Base-by-base conservation (phyloP, 2,329 filamentous ascomycete genomes). In the Trichothecium sympodiale region DNA sequence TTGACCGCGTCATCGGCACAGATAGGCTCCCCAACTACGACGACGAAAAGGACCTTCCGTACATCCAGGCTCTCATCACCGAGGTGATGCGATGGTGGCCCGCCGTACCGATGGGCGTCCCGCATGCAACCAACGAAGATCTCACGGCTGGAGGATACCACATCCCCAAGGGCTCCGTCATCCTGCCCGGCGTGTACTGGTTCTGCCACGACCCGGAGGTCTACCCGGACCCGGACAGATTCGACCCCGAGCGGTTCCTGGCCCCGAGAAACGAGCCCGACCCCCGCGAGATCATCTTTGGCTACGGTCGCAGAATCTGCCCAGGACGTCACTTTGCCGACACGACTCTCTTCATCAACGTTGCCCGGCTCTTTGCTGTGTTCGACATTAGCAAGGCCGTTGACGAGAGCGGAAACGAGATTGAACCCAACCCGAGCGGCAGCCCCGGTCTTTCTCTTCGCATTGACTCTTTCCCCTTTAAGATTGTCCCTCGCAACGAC, bases 331-430 rank as follows among this genome's bases (percentile, higher is more conserved):
- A 41, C 23, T 36, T 49, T 5, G 45, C 44, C 8, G 46, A 47
- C 8, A 36, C 33, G 6, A 38, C 37, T 14, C 15, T 49, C 4
- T 49, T 29, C 26, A 34, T 47, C 25, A 46, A 38, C 33, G 38
- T 46, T 17, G 62, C 54, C 2, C 60, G 61, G 30, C 48, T 54
- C 0, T 48, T 71, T 10, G 50, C 63, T 0, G 57, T 60, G 0
- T 67, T 69, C 37, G 51, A 55, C 5, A 51, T 68, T 7, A 39
- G 29, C 8, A 60, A 60, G 34, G 41, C 43, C 0, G 41, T 56
- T 3, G 53, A 57, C 27, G 49, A 57, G 28, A 57, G 56, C 0
- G 55, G 55, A 3, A 29, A 33, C 4, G 40, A 38, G 16, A 17
- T 27, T 27, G 36, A 32, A 23, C 32, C 35, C 14, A 38, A 39